Conservation (phyloP, 75 land plant species). For the Larix kaempferi region DNA sequence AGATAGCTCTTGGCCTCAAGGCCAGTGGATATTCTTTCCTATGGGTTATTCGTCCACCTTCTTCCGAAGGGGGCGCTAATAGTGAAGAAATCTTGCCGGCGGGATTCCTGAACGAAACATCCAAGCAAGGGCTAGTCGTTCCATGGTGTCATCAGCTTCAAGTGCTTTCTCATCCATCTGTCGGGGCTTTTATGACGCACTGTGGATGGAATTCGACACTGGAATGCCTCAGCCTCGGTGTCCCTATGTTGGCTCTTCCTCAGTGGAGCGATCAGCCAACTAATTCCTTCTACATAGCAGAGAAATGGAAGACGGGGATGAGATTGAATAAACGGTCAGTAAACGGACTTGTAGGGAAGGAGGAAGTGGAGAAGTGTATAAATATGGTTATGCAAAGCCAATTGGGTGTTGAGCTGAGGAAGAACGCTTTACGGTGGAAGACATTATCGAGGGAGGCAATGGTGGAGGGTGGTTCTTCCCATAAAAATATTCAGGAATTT, state of each 20-base stretch:
- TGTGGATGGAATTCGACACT: conserved; percentile 48
- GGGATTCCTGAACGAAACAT: conserved; percentile 11
- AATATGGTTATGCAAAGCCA: conserved; percentile 23
- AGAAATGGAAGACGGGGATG: conserved; percentile 23
- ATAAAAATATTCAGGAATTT: conserved; percentile 28
- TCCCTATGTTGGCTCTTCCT: conserved; percentile 32
- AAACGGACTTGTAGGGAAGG: conserved; percentile 21
- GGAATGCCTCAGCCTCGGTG: conserved; percentile 26
- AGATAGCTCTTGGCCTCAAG: conserved; percentile 28
- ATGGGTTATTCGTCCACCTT: conserved; percentile 28
- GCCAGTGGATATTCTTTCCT: conserved; percentile 20
- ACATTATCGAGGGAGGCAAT: conserved; percentile 36
- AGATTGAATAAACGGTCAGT: background rate
- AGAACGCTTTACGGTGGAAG: conserved; percentile 41
- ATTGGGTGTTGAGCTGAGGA: conserved; percentile 29
- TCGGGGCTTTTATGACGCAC: conserved; percentile 34
- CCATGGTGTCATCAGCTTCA: conserved; percentile 34
- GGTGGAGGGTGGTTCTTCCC: conserved; percentile 51
- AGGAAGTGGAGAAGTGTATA: conserved; percentile 40
- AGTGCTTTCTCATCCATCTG: conserved; percentile 26
- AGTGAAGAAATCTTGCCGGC: background rate
- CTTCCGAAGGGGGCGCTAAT: background rate
- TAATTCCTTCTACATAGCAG: conserved; percentile 19
- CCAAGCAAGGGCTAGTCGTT: conserved; percentile 15
- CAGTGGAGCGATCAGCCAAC: conserved; percentile 28